Base-by-base conservation (phyloP, 1,139 yeast species). In the Magnusiomyces paraingens region DNA sequence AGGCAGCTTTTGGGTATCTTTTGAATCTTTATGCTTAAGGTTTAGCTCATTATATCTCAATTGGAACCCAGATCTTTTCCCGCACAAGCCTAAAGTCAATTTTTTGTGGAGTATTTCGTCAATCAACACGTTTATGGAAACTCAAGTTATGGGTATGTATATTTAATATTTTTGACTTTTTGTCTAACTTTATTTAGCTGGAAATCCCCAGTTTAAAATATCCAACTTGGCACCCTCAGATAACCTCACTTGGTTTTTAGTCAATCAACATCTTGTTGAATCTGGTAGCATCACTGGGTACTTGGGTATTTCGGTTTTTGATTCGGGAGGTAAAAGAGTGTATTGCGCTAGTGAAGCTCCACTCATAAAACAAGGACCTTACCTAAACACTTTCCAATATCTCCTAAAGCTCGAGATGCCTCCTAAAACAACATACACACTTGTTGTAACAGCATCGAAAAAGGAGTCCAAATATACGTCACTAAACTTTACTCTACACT, bases 1-100 rank as follows among this genome's bases (percentile, higher is more conserved):
- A 3, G 64, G 60, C 21, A 55, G 56, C 40, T 64, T 53, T 32
- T 66, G 63, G 78, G 70, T 77, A 46, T 61, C 64, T 29, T 69
- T 68, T 53, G 62, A 63, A 14, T 66, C 66, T 2, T 55, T 75
- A n/a, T 68, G 77, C 50, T 68, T 72, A n/a, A 70, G 75, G 46
- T 83, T 86, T 64, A 72, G 73, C 18, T 80, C 77, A 46, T 58
- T 86, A 2, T 89, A 87, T 63, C 60, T 87, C 47, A 86, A 84
- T 64, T 86, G 95, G 95, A 74, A 82, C 57, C 77, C 81, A 0
- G 46, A 56, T 1, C 58, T 69, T 35, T 79, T 77, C 60, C 59
- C 64, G 17, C 61, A 62, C 52, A 62, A 65, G 2, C 54, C 61
- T n/a, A 59, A 62, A 1, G 57, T 67, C 0, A 74, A 72, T 42